Evolutionary conservation across 2,329 filamentous ascomycete species (phyloP).

Genomic region (Drechslerella dactyloides): DNA sequence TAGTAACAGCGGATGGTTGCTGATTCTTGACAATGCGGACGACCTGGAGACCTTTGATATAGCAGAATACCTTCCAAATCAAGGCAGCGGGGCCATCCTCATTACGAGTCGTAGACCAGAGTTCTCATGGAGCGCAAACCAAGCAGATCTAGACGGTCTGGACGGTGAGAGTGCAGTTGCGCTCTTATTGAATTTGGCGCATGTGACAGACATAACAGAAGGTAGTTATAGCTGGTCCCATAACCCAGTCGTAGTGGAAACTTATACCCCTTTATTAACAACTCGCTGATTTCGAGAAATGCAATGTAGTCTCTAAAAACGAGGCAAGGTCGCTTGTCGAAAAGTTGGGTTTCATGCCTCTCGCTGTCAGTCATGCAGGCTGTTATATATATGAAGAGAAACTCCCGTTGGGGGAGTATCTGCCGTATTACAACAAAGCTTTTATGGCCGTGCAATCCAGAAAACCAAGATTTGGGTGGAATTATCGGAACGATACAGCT

Average conservation of each 20-base stretch:
- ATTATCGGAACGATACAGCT: slow-evolving; percentile 39
- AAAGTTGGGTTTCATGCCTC: slow-evolving; percentile 35
- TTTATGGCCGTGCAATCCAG: slow-evolving; percentile 33
- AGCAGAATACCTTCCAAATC: slow-evolving; percentile 49
- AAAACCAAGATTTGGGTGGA: slow-evolving; percentile 33
- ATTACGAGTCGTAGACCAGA: slow-evolving; percentile 51
- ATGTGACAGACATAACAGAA: not conserved
- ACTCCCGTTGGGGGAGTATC: slow-evolving; percentile 36
- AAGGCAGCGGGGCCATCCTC: slow-evolving; percentile 46
- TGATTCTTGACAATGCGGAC: slow-evolving; percentile 55
- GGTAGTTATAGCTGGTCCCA: not conserved
- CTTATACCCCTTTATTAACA: not conserved
- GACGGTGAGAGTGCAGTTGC: slow-evolving; percentile 9
- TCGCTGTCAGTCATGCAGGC: slow-evolving; percentile 31
- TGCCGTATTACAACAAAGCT: slow-evolving; percentile 38
- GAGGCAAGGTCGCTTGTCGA: slow-evolving; percentile 18
- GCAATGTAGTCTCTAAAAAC: slow-evolving; percentile 1
- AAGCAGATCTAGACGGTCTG: slow-evolving; percentile 19
- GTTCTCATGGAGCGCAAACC: slow-evolving; percentile 10
- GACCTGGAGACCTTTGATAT: slow-evolving; percentile 50
- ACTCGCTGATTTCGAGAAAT: too few species aligned
- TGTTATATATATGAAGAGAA: slow-evolving; percentile 43
- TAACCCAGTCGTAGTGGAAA: not conserved
- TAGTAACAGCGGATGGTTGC: slow-evolving; percentile 52
- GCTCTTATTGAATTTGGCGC: slow-evolving; percentile 9